Evolutionary conservation across 345 rosid genomes (phyloP), one percentile per base, ranked within the genome.

Genomic region (Arabis alpina): DNA sequence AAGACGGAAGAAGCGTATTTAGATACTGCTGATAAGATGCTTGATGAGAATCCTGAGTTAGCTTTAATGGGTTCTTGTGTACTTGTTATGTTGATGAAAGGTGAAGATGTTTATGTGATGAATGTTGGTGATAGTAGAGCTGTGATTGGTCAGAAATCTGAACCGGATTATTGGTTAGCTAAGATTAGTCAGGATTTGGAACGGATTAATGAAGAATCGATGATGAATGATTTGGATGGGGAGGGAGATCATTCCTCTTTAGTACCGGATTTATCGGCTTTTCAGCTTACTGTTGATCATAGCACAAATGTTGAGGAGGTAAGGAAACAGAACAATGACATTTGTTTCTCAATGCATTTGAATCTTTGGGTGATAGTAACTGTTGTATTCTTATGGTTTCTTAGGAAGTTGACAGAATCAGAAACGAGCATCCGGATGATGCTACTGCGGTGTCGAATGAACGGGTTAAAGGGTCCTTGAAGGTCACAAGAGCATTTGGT

Each of bases 31-130:
- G 97, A 92, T 81, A 84, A 79, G 83, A 88, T 87, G 97, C 61
- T 82, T 4, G 73, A 55, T 78, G 98, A 90, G 72, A 90, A 88
- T 78, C 98, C 97, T 0, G 98, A 92, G 76, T 66, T 92, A 72
- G 88, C 97, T 47, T 78, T 90, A 54, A 90, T 92, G 97, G 98
- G 97, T 71, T 92, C 98, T 61, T 92, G 98, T 77, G 97, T 90
- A 40, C 86, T 92, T 19, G 98, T 83, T 25, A 86, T 87, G 97
- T 52, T 92, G 64, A 88, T 92, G 96, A 90, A 90, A 61, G 97
- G 93, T 1, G 97, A 92, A 61, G 91, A 90, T 77, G 86, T 92
- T 42, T 92, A 88, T 64, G 87, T 90, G 79, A 75, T 92, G 97
- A 92, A 90, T 70, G 95, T 92, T 37, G 98, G 98, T 0, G 98